A percentile compares a stretch with the other conserved stretches of the same genome.
Evolutionary conservation across 257 asterid genomes (phyloP).

Genomic region (Prunella vulgaris): DNA sequence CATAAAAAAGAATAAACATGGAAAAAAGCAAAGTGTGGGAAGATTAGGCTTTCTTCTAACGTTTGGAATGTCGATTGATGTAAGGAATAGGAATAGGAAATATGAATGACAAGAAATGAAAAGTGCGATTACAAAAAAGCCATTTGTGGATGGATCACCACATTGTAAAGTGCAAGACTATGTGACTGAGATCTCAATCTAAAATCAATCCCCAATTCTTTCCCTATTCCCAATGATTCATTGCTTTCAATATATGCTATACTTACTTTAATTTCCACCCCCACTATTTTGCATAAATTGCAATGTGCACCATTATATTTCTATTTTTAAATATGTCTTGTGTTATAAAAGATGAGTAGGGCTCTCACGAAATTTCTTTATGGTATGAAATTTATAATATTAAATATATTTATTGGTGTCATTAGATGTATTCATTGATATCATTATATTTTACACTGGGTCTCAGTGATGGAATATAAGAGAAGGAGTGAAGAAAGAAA

Average conservation of each 20-base stretch:
- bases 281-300: background rate
- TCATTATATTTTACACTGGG: too few relatives aligned
- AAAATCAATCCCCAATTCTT: constrained; percentile 18
- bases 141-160: constrained; percentile 21
- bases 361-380: too few relatives aligned
- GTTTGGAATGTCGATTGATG: constrained; percentile 48
- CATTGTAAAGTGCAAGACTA: constrained; percentile 25
- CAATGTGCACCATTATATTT: background rate
- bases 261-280: background rate
- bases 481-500: background rate
- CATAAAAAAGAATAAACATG: constrained; percentile 29
- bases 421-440: too few relatives aligned
- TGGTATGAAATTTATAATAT: too few relatives aligned
- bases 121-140: constrained; percentile 20
- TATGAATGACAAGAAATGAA: constrained; percentile 10
- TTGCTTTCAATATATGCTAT: constrained; percentile 25
- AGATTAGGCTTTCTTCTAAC: constrained; percentile 48
- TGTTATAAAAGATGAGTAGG: background rate
- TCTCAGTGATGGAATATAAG: background rate
- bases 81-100: constrained; percentile 19
- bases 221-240: constrained; percentile 25
- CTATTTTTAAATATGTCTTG: background rate
- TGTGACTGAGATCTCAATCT: constrained; percentile 8
- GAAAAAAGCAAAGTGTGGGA: constrained; percentile 30
- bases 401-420: too few relatives aligned